Conservation (phyloP, 768 basidiomycete genomes). For the Glaciozyma antarctica region DNA sequence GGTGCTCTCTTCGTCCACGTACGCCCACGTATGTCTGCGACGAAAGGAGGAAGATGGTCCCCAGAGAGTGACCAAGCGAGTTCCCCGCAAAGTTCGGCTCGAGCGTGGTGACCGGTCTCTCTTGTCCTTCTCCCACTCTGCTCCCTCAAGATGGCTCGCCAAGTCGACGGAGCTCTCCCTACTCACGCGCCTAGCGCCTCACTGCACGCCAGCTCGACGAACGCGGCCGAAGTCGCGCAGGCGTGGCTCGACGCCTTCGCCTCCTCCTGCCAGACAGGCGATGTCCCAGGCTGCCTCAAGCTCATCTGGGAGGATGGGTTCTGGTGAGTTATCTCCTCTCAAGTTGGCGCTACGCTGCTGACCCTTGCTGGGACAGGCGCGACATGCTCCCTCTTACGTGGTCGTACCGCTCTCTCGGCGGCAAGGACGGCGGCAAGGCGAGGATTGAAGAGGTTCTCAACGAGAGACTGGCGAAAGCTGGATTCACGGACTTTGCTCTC, state of each 20-base stretch:
- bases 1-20: too few species aligned
- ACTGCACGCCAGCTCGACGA: not conserved
- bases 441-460: slow-evolving; percentile 35
- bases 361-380: slow-evolving; percentile 23
- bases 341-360: not conserved
- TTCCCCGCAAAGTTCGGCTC: too few species aligned
- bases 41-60: too few species aligned
- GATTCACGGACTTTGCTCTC: not conserved
- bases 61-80: too few species aligned
- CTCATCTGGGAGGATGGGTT: not conserved
- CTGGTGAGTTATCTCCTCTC: not conserved
- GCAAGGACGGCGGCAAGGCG: slow-evolving; percentile 38
- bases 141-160: not conserved
- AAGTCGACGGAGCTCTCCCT: not conserved
- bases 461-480: not conserved
- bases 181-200: not conserved
- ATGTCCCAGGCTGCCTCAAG: not conserved
- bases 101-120: too few species aligned
- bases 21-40: too few species aligned
- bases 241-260: not conserved
- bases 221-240: not conserved
- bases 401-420: slow-evolving; percentile 43
- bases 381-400: slow-evolving; percentile 46
- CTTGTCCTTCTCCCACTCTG: not conserved
- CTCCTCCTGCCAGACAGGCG: not conserved